Conservation (phyloP, 1,139 yeast genomes). For the Debaryomyces singareniensis region DNA sequence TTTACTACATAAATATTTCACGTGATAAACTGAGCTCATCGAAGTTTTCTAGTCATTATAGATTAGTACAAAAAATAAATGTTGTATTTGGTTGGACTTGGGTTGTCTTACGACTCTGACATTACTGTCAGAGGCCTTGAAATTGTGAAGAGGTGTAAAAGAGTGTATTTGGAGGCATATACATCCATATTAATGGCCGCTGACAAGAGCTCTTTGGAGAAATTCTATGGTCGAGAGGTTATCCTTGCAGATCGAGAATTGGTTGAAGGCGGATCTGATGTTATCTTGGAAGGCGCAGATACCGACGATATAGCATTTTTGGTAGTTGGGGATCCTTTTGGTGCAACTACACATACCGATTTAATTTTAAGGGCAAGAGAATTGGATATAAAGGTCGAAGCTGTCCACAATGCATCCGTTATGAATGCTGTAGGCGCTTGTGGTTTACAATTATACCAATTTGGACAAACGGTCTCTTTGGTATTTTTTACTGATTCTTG, state of each 20-base stretch:
- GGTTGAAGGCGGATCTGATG: constrained; percentile 85
- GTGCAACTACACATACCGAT: constrained; percentile 97
- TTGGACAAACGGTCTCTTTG: constrained; percentile 93
- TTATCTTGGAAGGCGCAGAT: constrained; percentile 70
- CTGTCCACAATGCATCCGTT: constrained; percentile 91
- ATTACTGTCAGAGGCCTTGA: constrained; percentile 93
- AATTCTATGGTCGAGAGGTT: constrained; percentile 79
- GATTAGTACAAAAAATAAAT: constrained; percentile 24
- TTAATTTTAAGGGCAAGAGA: constrained; percentile 86
- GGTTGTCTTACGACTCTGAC: constrained; percentile 82
- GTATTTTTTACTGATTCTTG: constrained; percentile 93
- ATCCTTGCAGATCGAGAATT: constrained; percentile 90
- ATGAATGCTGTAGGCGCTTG: constrained; percentile 99
- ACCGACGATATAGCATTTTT: constrained; percentile 82
- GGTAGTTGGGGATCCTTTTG: constrained; percentile 97
- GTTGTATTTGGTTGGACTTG: constrained; percentile 89
- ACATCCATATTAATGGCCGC: constrained; percentile 96
- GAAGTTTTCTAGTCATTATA: too few species aligned
- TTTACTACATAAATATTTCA: constrained; percentile 1
- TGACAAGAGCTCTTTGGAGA: constrained; percentile 57
- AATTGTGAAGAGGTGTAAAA: constrained; percentile 70
- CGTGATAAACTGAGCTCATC: constrained; percentile 1
- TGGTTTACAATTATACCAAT: constrained; percentile 89
- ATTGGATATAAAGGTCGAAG: constrained; percentile 67
- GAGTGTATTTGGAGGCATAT: constrained; percentile 92